Evolutionary conservation across 2,329 filamentous ascomycete species (phyloP).

Genomic region (Sclerotinia trifoliorum): DNA sequence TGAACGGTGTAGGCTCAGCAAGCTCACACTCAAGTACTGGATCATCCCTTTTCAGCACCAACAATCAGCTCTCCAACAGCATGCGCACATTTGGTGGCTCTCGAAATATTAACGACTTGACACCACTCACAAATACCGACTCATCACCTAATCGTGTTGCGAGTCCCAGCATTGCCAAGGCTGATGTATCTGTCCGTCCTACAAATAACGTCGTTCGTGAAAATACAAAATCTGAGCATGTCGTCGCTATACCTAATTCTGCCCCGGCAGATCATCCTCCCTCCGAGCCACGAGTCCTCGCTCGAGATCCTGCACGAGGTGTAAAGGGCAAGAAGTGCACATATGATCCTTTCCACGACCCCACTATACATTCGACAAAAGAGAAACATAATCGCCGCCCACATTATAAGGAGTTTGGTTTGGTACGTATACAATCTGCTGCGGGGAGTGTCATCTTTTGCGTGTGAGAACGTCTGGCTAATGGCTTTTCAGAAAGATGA

Average conservation of each 20-base stretch:
- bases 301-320: conserved; percentile 55
- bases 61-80: conserved; percentile 31
- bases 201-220: conserved; percentile 38
- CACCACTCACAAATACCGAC: conserved; percentile 65
- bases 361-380: conserved; percentile 45
- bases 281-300: conserved; percentile 44
- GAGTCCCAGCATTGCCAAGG: conserved; percentile 49
- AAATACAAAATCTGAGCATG: conserved; percentile 29
- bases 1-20: conserved; percentile 69
- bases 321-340: conserved; percentile 58
- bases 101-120: conserved; percentile 49
- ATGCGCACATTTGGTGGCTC: conserved; percentile 34
- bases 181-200: conserved; percentile 39
- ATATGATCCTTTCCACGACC: conserved; percentile 53
- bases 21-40: conserved; percentile 69
- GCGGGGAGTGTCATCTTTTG: conserved; percentile 61
- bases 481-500: conserved; percentile 72
- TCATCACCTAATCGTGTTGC: conserved; percentile 60
- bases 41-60: conserved; percentile 66
- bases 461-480: conserved; percentile 54
- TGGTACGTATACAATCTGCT: conserved; percentile 56
- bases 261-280: conserved; percentile 28
- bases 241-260: conserved; percentile 37
- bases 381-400: conserved; percentile 59
- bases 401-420: conserved; percentile 62